Percentiles rank a stretch among this genome's conserved stretches.
Conservation (phyloP, 1,139 yeast genomes). For the Kurtzmaniella quercitrusa region DNA sequence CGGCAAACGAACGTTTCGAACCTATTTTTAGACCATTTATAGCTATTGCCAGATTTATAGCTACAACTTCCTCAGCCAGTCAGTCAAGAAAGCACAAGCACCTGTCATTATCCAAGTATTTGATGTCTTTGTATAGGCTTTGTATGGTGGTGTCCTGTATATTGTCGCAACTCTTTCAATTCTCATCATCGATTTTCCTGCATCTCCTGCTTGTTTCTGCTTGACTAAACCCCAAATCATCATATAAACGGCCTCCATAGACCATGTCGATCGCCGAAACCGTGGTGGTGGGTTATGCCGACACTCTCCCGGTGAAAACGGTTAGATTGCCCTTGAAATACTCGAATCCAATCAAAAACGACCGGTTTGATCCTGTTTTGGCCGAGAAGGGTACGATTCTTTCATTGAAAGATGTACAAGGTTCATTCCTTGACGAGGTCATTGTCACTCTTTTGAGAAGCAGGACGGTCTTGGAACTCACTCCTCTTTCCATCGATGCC, state of each 20-base stretch:
- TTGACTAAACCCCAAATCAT: no score
- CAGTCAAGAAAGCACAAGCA: no score
- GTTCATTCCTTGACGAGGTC: conserved; percentile 20
- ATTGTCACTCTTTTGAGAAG: conserved; percentile 28
- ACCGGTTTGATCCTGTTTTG: conserved; percentile 18
- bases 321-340: conserved; percentile 34
- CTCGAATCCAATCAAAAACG: conserved; percentile 15
- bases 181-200: no score
- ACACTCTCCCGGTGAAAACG: conserved; percentile 16
- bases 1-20: no score
- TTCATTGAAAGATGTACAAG: conserved; percentile 12
- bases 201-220: background rate
- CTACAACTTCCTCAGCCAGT: no score
- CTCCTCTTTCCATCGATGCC: conserved; percentile 23
- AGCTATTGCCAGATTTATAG: no score
- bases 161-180: no score
- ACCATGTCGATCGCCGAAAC: conserved; percentile 4
- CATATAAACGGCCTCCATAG: no score
- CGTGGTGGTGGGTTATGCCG: conserved; percentile 20
- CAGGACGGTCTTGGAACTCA: conserved; percentile 23
- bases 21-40: no score
- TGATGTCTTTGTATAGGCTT: no score
- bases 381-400: conserved; percentile 23
- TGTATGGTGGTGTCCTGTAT: no score
- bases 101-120: no score